Evolutionary conservation across 768 basidiomycete genomes (phyloP), one percentile per base, ranked within the genome.

Genomic region (Boletellus ananiceps): DNA sequence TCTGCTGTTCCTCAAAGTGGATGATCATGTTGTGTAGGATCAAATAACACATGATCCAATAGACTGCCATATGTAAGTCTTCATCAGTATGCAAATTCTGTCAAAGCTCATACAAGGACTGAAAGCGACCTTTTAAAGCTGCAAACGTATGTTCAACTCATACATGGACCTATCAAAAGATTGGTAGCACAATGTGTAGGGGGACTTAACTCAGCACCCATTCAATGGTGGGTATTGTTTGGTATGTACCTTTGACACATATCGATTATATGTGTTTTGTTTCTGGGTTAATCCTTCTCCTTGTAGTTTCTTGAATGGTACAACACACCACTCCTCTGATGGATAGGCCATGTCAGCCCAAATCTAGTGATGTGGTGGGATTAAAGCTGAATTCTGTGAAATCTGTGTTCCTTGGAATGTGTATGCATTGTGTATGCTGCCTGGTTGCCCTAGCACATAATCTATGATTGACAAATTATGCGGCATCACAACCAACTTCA

Each of bases 401-500:
- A 40, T 40, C 12, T 7, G 25, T 27, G 40, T 40, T 9, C 25
- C 40, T 23, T 15, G 21, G 7, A 40, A 40, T 8, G n/a, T n/a
- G n/a, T n/a, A n/a, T n/a, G n/a, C n/a, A n/a, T n/a, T n/a, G n/a
- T n/a, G n/a, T n/a, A n/a, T 25, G n/a, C 40, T 40, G 6, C 40
- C 40, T 29, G 40, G 40, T 1, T 40, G 40, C 7, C 40, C 21
- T 4, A 40, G 15, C 4, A 7, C 40, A 40, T 29, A 40, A 23
- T 29, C 40, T 15, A 40, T 14, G 8, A 29, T 23, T 16, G 47
- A 13, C 1, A 70, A 47, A 43, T 68, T 63, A 1, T 63, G 62
- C 2, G 38, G 46, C 21, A 65, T 55, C 0, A 58, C 59, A 6
- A 66, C 57, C 5, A 61, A 44, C 66, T 66, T 13, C 14, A 27